A percentile compares a stretch with the other conserved stretches of the same genome.
phyloP scores from a whole-genome alignment of 1,284 basidiomycete genomes.

The Cutaneotrichosporon sp. region DNA sequence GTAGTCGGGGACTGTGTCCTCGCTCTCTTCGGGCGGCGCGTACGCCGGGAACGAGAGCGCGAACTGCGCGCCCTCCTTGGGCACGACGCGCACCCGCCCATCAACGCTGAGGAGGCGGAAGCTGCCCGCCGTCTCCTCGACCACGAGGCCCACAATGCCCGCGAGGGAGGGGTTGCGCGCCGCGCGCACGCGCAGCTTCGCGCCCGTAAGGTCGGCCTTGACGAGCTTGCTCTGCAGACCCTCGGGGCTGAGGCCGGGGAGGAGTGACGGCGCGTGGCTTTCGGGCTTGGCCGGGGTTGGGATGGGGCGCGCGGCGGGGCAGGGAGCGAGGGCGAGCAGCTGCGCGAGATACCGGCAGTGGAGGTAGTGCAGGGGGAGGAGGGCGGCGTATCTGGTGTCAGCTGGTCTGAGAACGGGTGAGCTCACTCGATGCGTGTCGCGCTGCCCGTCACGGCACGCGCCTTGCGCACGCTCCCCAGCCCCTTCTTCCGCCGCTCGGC shows the following conservation, averaged over 20 bases:
- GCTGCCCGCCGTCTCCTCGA: slow-evolving; percentile 56
- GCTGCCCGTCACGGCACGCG: slow-evolving; percentile 22
- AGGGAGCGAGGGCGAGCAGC: slow-evolving; percentile 32
- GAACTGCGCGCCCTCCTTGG: slow-evolving; percentile 54
- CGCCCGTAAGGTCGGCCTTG: slow-evolving; percentile 57
- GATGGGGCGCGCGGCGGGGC: not conserved
- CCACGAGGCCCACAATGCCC: slow-evolving; percentile 51
- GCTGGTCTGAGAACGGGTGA: too few species aligned
- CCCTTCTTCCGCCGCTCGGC: slow-evolving; percentile 13
- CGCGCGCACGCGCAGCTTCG: slow-evolving; percentile 36
- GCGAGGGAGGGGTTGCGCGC: slow-evolving; percentile 46
- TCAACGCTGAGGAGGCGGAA: slow-evolving; percentile 51
- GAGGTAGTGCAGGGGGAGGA: slow-evolving; percentile 48
- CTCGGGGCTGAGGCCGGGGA: slow-evolving; percentile 41
- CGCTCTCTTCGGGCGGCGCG: slow-evolving; percentile 23
- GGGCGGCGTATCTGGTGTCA: slow-evolving; percentile 37
- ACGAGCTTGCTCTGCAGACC: slow-evolving; percentile 47
- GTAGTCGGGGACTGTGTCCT: slow-evolving; percentile 14
- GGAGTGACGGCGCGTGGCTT: not conserved
- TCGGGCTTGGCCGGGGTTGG: not conserved
- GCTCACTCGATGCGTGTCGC: slow-evolving; percentile 35
- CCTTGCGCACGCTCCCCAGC: slow-evolving; percentile 14
- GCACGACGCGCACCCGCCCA: slow-evolving; percentile 45
- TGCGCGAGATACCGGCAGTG: slow-evolving; percentile 44
- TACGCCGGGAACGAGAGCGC: slow-evolving; percentile 51